Percentiles rank a stretch among this genome's conserved stretches.
These are phyloP conservation scores for Amphicarpaea edgeworthii DNA, from an alignment of 306 rosid species.

Conservation along the genomic window DNA sequence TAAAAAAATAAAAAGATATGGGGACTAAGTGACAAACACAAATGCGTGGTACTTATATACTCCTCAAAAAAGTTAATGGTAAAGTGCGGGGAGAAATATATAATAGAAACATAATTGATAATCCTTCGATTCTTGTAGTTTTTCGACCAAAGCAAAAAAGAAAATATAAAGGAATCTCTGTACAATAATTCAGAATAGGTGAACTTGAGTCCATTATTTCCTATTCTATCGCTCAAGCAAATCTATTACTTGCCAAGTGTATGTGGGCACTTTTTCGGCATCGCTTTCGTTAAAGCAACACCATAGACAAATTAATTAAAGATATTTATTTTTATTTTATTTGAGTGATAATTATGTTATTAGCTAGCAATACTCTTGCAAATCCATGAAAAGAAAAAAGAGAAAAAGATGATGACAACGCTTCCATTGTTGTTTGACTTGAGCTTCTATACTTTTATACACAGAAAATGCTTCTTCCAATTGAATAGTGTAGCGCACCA, in stretches of 20 bases:
- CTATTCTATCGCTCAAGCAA: slow-evolving; percentile 9
- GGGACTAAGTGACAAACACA: not conserved
- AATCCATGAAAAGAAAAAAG: not conserved
- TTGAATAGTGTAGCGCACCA: slow-evolving; percentile 24
- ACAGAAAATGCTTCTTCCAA: slow-evolving; percentile 34
- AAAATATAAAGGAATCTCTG: slow-evolving; percentile 35
- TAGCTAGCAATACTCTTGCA: not conserved
- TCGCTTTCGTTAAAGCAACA: slow-evolving; percentile 39
- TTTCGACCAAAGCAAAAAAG: slow-evolving; percentile 34
- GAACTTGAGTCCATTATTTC: slow-evolving; percentile 28
- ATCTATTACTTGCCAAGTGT: slow-evolving; percentile 28
- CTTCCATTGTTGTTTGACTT: slow-evolving; percentile 40
- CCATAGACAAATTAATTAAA: not conserved
- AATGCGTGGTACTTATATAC: slow-evolving; percentile 3
- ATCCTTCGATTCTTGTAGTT: slow-evolving; percentile 32
- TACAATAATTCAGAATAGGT: slow-evolving; percentile 31
- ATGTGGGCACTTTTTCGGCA: not conserved
- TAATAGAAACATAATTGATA: not conserved
- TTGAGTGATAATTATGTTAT: too few relatives aligned
- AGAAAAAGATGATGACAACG: slow-evolving; percentile 38
- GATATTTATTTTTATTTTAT: too few relatives aligned
- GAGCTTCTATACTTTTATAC: not conserved
- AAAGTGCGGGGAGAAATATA: not conserved
- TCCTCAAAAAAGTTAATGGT: slow-evolving; percentile 9
- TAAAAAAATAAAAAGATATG: too few relatives aligned